Evolutionary conservation across 2,329 filamentous ascomycete genomes (phyloP).

Genomic region (Zymoseptoria pseudotritici): DNA sequence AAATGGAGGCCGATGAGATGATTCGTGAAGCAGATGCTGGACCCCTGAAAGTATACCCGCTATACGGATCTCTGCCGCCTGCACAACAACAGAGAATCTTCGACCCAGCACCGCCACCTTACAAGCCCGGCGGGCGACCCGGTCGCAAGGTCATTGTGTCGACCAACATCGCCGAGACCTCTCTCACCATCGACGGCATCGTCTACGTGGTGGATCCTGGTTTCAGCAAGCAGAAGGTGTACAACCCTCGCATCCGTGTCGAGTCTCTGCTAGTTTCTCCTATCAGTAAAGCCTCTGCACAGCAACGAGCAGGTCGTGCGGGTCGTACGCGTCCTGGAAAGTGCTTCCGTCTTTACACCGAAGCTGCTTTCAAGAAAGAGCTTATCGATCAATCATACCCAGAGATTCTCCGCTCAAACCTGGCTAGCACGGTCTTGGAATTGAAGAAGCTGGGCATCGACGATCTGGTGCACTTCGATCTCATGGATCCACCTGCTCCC

Average conservation of each 20-base stretch:
- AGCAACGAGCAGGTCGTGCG: constrained; percentile 85
- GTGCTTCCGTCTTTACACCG: constrained; percentile 91
- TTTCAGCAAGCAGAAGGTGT: constrained; percentile 96
- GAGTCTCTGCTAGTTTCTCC: constrained; percentile 92
- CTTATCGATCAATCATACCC: constrained; percentile 95
- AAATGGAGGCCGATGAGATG: constrained; percentile 84
- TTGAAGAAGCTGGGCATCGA: constrained; percentile 99
- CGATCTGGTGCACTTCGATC: constrained; percentile 92
- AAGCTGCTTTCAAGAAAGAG: constrained; percentile 89
- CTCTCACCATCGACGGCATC: constrained; percentile 94
- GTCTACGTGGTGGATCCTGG: constrained; percentile 96
- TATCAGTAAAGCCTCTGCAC: constrained; percentile 93
- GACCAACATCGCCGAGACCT: constrained; percentile 97
- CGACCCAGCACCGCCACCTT: constrained; percentile 68
- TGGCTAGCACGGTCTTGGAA: constrained; percentile 91
- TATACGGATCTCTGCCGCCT: constrained; percentile 88
- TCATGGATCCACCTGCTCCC: constrained; percentile 96
- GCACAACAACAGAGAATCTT: constrained; percentile 95
- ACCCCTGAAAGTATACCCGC: constrained; percentile 80
- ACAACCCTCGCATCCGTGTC: constrained; percentile 96
- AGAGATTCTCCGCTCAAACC: constrained; percentile 90
- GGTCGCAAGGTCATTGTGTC: constrained; percentile 92
- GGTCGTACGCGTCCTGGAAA: constrained; percentile 93
- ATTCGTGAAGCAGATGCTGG: constrained; percentile 84
- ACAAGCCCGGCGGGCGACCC: constrained; percentile 68